Base-by-base conservation (phyloP, 108 stramenopile genomes). In the Cyclotella choctawhatcheeana region DNA sequence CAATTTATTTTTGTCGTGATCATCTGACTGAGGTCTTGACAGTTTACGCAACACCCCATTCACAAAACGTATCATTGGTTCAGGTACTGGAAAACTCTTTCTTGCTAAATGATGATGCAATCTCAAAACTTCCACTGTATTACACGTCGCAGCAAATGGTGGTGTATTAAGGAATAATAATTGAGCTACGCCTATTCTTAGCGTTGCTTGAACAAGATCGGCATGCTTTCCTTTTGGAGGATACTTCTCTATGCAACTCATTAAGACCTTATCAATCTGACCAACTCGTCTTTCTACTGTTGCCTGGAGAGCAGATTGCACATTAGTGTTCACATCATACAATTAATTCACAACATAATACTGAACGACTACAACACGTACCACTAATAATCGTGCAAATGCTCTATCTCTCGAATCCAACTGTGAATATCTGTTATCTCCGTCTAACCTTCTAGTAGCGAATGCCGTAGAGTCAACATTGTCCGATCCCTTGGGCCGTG, bases 11-110 rank as follows among this genome's bases (percentile, higher is more conserved):
- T 47, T 1, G 16, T 18, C 17, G 2, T 56, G 30, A 47, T 72
- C 79, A 14, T 52, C 71, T 4, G 50, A 22, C 5, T 47, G 20
- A 48, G 59, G 68, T 35, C 84, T 63, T 12, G 82, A 79, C 6
- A 94, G 51, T 14, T 83, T 73, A 44, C 93, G 76, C 12, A 94
- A 67, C 1, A 92, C 81, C 18, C 89, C 93, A 82, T 94, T 94
- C 0, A 83, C 91, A 85, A 89, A 89, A n/a, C 82, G 87, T 29
- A 89, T 88, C 66, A 87, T 84, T 22, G 86, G 54, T 64, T 91
- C 79, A 22, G 83, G 83, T 33, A 77, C 80, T 44, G 68, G 69
- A 7, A 24, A 27, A 13, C 26, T 32, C 2, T 72, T 71, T 10
- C 24, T 68, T 17, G 79, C 26, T 32, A 65, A 20, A 2, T 24